phyloP scores from a whole-genome alignment of 2,329 filamentous ascomycete species.

The Stagonosporopsis rhizophila region DNA sequence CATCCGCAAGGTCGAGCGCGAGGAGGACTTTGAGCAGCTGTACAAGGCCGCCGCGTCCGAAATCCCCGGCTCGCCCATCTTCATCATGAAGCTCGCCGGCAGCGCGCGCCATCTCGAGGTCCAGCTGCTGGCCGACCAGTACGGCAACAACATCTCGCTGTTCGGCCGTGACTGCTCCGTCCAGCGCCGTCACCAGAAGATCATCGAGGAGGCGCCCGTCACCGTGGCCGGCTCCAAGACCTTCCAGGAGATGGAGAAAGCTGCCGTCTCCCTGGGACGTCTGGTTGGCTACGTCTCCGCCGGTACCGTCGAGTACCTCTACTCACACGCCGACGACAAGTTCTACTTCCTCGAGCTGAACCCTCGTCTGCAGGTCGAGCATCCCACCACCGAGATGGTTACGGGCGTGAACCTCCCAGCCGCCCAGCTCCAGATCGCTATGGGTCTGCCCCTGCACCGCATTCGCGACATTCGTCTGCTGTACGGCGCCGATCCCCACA shows the following conservation, averaged over 20 bases:
- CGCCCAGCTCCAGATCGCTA: conserved; percentile 97
- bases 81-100: conserved; percentile 99
- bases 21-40: conserved; percentile 82
- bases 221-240: conserved; percentile 90
- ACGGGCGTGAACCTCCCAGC: conserved; percentile 96
- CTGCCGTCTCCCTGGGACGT: conserved; percentile 89
- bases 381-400: conserved; percentile 99
- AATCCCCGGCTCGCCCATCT: conserved; percentile 98
- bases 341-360: conserved; percentile 99
- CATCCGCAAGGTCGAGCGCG: conserved; percentile 90
- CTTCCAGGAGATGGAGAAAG: conserved; percentile 96
- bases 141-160: conserved; percentile 98
- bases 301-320: conserved; percentile 98
- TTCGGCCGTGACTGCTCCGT: conserved; percentile 99
- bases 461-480: conserved; percentile 95
- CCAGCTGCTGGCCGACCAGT: conserved; percentile 96
- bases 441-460: conserved; percentile 95
- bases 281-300: conserved; percentile 98
- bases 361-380: conserved; percentile 98
- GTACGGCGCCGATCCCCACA: conserved; percentile 93
- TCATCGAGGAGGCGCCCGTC: conserved; percentile 98
- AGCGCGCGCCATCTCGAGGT: conserved; percentile 97
- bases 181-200: conserved; percentile 98
- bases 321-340: conserved; percentile 96
- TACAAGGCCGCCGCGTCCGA: conserved; percentile 97